phyloP scores from a whole-genome alignment of 2,329 filamentous ascomycete species.

The Grosmannia penicillata region DNA sequence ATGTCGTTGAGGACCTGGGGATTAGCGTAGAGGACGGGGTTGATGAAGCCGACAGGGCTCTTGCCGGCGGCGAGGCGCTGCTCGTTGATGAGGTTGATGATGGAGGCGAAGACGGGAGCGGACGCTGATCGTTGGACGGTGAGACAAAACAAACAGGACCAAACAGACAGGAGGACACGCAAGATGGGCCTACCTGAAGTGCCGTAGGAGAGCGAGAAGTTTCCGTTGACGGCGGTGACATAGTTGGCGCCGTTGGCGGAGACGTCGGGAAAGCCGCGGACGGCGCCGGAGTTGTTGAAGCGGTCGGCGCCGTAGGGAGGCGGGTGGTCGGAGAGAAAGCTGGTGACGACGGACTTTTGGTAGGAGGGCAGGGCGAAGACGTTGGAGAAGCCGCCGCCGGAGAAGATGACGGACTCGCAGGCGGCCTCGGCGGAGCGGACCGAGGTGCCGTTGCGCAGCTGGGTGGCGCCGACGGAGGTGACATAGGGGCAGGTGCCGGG shows the following conservation, averaged over 20 bases:
- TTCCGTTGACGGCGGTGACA: constrained; percentile 26
- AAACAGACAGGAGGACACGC: constrained; percentile 2
- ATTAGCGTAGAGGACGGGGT: constrained; percentile 17
- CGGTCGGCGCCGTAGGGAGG: constrained; percentile 25
- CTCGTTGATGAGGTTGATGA: constrained; percentile 50
- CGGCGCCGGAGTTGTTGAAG: constrained; percentile 23
- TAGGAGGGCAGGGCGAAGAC: constrained; percentile 27
- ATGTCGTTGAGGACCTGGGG: constrained; percentile 17
- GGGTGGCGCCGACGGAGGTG: constrained; percentile 36
- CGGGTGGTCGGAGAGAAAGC: constrained; percentile 17
- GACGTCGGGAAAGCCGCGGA: constrained; percentile 15
- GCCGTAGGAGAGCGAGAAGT: constrained; percentile 28
- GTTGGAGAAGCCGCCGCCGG: constrained; percentile 30
- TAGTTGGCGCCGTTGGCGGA: constrained; percentile 17
- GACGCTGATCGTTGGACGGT: constrained; percentile 13
- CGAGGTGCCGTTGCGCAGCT: constrained; percentile 23
- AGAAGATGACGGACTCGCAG: constrained; percentile 29
- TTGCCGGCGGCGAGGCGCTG: constrained; percentile 35
- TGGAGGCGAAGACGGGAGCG: constrained; percentile 39
- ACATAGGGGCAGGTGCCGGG: constrained; percentile 32
- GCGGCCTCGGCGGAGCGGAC: constrained; percentile 25
- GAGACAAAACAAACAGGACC: background rate
- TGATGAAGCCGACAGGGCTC: constrained; percentile 20
- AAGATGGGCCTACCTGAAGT: no score
- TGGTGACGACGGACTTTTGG: constrained; percentile 16